These are phyloP conservation scores for Fusarium kyushuense DNA, from an alignment of 2,329 filamentous ascomycete species.

Conservation along the genomic window DNA sequence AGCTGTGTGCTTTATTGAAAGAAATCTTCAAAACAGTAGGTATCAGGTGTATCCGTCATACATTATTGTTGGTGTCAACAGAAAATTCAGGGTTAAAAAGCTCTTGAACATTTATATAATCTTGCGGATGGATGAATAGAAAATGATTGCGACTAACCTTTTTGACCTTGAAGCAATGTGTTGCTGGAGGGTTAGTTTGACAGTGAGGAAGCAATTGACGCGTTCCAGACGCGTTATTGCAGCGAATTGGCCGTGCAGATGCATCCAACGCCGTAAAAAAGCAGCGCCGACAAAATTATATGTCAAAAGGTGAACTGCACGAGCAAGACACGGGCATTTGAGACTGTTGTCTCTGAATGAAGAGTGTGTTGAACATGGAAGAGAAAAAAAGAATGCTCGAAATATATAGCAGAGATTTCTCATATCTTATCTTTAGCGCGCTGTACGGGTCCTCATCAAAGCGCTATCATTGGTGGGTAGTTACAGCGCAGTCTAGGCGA, in stretches of 20 bases:
- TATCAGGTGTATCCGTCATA: constrained; percentile 63
- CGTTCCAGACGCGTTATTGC: background rate
- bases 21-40: constrained; percentile 38
- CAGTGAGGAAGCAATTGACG: background rate
- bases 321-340: background rate
- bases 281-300: background rate
- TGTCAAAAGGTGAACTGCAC: background rate
- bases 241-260: background rate
- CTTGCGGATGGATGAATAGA: constrained; percentile 55
- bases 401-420: background rate
- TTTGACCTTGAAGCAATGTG: background rate
- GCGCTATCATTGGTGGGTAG: background rate
- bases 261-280: background rate
- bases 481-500: no score
- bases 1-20: constrained; percentile 54
- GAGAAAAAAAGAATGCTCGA: background rate
- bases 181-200: background rate
- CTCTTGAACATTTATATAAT: constrained; percentile 70
- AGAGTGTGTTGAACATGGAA: background rate
- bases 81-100: constrained; percentile 76
- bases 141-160: constrained; percentile 59
- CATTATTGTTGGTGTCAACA: constrained; percentile 67
- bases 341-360: background rate
- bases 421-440: background rate
- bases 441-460: background rate